Percentiles rank a stretch among this genome's conserved stretches.
These are phyloP conservation scores for Zasmidium angulare DNA, from an alignment of 2,329 filamentous ascomycete species.

Conservation along the genomic window DNA sequence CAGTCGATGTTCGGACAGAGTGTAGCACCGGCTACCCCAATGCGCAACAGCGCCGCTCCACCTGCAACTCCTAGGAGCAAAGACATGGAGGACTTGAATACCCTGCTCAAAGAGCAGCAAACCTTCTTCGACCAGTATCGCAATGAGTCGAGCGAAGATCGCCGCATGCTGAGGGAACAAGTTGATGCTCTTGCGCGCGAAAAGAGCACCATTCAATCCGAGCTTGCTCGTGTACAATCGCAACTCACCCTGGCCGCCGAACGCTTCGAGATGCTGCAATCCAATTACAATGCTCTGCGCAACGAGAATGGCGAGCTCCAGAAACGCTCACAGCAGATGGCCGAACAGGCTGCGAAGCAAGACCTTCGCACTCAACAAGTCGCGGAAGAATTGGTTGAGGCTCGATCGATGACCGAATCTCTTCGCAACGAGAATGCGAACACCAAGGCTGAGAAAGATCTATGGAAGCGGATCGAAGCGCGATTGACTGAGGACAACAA, in stretches of 20 bases:
- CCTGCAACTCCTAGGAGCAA: constrained; percentile 52
- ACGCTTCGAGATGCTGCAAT: constrained; percentile 84
- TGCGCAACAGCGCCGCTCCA: constrained; percentile 39
- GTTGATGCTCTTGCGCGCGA: constrained; percentile 77
- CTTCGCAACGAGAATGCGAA: constrained; percentile 89
- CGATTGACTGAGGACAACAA: constrained; percentile 88
- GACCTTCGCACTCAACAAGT: constrained; percentile 89
- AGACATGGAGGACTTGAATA: constrained; percentile 69
- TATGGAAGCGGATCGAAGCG: constrained; percentile 92
- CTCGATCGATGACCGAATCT: constrained; percentile 76
- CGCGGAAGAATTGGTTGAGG: constrained; percentile 88
- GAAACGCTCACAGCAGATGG: constrained; percentile 72
- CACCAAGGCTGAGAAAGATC: constrained; percentile 87
- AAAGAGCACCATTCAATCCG: constrained; percentile 77
- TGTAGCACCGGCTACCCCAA: constrained; percentile 50
- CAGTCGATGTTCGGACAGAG: constrained; percentile 71
- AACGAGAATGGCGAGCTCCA: constrained; percentile 83
- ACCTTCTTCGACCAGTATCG: constrained; percentile 86
- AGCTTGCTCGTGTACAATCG: constrained; percentile 75
- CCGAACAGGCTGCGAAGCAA: constrained; percentile 83
- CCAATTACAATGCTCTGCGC: constrained; percentile 81
- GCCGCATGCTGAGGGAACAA: constrained; percentile 79
- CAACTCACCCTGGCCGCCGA: constrained; percentile 80
- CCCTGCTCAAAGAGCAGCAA: constrained; percentile 83
- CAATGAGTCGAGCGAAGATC: constrained; percentile 78